Base-by-base conservation (phyloP, 2,329 filamentous ascomycete genomes). In the Cordyceps fumosorosea region DNA sequence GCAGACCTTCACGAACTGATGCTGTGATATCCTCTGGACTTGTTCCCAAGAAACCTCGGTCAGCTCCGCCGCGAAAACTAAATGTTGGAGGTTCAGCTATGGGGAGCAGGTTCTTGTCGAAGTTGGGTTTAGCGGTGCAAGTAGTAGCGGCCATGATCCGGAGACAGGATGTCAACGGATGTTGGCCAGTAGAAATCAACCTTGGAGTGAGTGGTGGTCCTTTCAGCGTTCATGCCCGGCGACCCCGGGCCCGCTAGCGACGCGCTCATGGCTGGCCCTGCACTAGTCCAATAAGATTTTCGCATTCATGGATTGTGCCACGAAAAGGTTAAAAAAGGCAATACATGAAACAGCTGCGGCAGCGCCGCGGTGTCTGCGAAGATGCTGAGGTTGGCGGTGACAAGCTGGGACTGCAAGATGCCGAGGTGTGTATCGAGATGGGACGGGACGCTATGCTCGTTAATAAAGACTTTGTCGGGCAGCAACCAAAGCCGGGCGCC, bases 181-280 rank as follows among this genome's bases (percentile, higher is more conserved):
- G 16, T 26, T 42, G 45, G 56, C 45, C 42, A 47, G 26, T 57
- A 34, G 52, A 22, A 53, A 29, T 37, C 12, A 47, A 22, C n/a
- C n/a, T 47, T 10, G n/a, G 18, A 26, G 24, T 24, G 24, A 48
- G 7, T 12, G 22, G 24, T 29, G 42, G 26, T 32, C 45, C 29
- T 57, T 57, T 10, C 44, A 40, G 14, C 44, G 44, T 40, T 51
- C 20, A 3, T 50, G 48, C 47, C 48, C 57, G 57, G 57, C 37
- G 48, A 60, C 57, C 37, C 57, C 57, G 57, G 48, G 57, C 57
- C 57, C 45, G 57, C 57, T 26, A 44, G 37, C 48, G 32, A 59
- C 47, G 34, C 56, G 29, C 18, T 37, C 47, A 52, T 60, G 34
- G 32, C n/a, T 34, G 34, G 56, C 56, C 57, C 37, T 42, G 37